Evolutionary conservation across 2,329 filamentous ascomycete genomes (phyloP), one percentile per base, ranked within the genome.

Genomic region (Alternaria brassicae): DNA sequence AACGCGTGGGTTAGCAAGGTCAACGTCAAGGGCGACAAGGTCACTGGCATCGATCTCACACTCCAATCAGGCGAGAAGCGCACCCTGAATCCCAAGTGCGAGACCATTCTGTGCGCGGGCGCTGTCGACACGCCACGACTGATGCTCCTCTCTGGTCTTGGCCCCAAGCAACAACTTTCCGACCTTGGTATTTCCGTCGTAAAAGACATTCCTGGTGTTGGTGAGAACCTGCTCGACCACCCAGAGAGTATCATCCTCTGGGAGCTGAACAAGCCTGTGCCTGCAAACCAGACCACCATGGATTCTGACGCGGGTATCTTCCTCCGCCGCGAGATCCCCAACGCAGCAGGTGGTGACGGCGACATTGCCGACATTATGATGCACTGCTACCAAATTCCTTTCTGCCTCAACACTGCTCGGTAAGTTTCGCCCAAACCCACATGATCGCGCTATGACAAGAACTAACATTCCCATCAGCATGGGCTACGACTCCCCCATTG

Each of bases 341-440:
- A 93, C 72, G 90, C 91, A 2, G 86, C 84, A 3, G 86, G 86
- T 56, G 81, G 81, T 2, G 92, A 96, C 69, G 90, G 90, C 52
- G 86, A 90, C 62, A 89, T 91, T 55, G 91, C 90, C 64, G 93
- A 97, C 74, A 81, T 96, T 72, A 96, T 96, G 93, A 95, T 95
- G 90, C 92, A 96, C 82, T 96, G 92, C 85, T 96, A 96, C 83
- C 93, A 96, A 80, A 96, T 96, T 68, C 92, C 92, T 53, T 96
- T 96, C 81, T 91, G 89, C 63, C 87, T 93, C 68, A 96, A 96
- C 84, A 97, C 92, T 1, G 81, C 85, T 55, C 88, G 91, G 76
- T 78, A 74, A 66, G 72, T 44, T 10, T 28, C 32, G 5, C 8
- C 6, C n/a, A 19, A 8, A 28, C 17, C 51, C 34, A 13, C 19